These are phyloP conservation scores for Tuber aestivum DNA, from an alignment of 495 filamentous ascomycete genomes.

Conservation along the genomic window DNA sequence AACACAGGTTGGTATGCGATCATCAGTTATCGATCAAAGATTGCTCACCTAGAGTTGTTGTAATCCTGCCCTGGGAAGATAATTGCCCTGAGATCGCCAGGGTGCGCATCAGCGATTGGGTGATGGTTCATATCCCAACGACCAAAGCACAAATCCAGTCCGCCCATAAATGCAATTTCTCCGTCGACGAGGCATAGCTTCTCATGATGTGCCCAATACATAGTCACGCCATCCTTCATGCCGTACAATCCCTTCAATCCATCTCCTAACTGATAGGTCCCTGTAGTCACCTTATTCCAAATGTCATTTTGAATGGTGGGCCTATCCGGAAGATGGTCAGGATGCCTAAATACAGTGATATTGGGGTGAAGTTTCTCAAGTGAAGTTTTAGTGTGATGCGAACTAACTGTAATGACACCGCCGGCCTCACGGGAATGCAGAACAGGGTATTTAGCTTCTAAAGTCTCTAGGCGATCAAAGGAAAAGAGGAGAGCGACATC, in stretches of 20 bases:
- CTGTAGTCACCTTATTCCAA: conserved; percentile 48
- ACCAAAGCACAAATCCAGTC: conserved; percentile 63
- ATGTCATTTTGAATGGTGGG: conserved; percentile 47
- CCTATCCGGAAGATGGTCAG: conserved; percentile 76
- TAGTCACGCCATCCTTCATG: conserved; percentile 66
- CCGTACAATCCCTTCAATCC: conserved; percentile 59
- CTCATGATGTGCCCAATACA: conserved; percentile 96
- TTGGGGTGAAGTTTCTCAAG: conserved; percentile 76
- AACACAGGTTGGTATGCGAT: not conserved
- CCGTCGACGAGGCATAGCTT: conserved; percentile 79
- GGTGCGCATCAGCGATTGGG: conserved; percentile 79
- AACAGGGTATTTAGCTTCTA: conserved; percentile 47
- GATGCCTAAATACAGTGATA: conserved; percentile 86
- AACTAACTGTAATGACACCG: conserved; percentile 57
- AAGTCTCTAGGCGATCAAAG: conserved; percentile 47
- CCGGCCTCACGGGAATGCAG: conserved; percentile 43
- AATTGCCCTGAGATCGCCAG: conserved; percentile 62
- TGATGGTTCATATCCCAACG: conserved; percentile 64
- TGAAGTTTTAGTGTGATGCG: conserved; percentile 75
- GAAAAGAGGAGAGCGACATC: conserved; percentile 43
- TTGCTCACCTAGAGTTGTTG: conserved; percentile 63
- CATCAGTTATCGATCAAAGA: not conserved
- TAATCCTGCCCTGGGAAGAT: conserved; percentile 91
- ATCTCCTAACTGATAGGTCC: conserved; percentile 46
- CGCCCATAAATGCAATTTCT: conserved; percentile 80